Conservation (phyloP, 2,329 filamentous ascomycete genomes). For the Botrytis fragariae region DNA sequence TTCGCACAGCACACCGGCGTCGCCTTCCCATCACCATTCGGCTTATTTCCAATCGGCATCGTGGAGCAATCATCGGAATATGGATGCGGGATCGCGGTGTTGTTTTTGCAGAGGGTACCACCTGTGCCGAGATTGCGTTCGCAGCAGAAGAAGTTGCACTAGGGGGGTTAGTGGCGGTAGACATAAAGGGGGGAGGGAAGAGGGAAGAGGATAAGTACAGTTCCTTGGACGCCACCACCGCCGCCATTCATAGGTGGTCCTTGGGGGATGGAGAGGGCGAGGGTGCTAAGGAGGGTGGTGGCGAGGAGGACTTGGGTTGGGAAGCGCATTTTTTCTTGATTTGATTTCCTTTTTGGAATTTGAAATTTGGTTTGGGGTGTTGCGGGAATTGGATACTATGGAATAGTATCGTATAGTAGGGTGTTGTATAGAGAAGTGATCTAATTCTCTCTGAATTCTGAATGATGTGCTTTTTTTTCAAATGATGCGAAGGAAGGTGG, state of each 20-base stretch:
- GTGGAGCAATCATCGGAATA: not conserved
- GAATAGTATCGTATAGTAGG: not conserved
- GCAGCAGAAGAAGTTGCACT: conserved; percentile 9
- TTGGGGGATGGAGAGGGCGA: not conserved
- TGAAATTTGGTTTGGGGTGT: not conserved
- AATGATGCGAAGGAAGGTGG: too few relatives aligned
- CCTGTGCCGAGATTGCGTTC: not conserved
- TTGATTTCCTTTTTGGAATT: too few relatives aligned
- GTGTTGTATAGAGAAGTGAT: not conserved
- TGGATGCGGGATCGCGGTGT: not conserved
- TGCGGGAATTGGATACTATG: not conserved
- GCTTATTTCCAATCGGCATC: not conserved
- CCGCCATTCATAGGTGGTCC: not conserved
- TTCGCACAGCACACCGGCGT: not conserved
- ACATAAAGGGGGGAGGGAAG: too few relatives aligned
- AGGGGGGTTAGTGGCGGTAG: not conserved
- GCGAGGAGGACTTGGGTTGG: not conserved
- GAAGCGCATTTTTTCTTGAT: not conserved
- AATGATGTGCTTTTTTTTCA: not conserved
- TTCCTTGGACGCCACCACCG: not conserved
- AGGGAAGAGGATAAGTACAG: not conserved
- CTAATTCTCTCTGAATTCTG: not conserved
- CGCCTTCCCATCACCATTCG: not conserved
- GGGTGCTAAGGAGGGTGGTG: not conserved
- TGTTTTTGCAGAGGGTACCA: not conserved